Evolutionary conservation across 202 grass and related monocot species (phyloP), one percentile per base, ranked within the genome.

Genomic region (Panicum hallii): DNA sequence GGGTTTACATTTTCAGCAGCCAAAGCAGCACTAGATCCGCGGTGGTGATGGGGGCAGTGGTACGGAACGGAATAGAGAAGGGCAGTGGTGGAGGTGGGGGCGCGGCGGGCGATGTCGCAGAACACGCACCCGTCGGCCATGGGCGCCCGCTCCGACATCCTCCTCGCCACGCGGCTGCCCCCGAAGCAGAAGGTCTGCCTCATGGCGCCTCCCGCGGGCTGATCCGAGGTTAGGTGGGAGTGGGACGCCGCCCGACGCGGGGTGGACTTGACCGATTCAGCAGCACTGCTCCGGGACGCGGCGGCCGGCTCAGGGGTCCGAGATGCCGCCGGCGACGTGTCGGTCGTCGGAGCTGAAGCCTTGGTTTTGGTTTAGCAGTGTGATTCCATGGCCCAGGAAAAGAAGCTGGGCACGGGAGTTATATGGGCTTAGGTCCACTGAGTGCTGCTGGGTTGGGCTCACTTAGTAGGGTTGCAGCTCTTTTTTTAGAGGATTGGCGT

Each of bases 51-150:
- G 40, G 49, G 17, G 20, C n/a, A 34, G 26, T n/a, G 82, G 73
- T 73, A 93, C 82, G 76, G 53, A 81, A 99, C 97, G 46, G 91
- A 88, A 84, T 92, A 96, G 65, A 94, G 93, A 30, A 96, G 85
- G 5, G 46, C 40, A 22, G 80, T 63, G 36, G 82, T 72, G 55
- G 90, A 91, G 30, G 87, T 50, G 28, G 89, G 79, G 82, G 72
- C 74, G 49, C 89, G 88, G 63, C 72, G 88, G 48, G 75, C 97
- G 69, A 96, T 94, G 47, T 84, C 80, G 85, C 96, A 99, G 84
- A 99, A 99, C 12, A 92, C 84, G 86, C 96, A 99, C 72, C 82
- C 28, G 76, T 87, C 47, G 43, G 46, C 34, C 84, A 70, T 71
- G 45, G 75, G 43, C 61, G 63, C 20, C 56, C 61, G 60, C 54